Percentiles rank a stretch among this genome's conserved stretches.
These are phyloP conservation scores for Eutrema yunnanense DNA, from an alignment of 345 rosid species.

Conservation along the genomic window DNA sequence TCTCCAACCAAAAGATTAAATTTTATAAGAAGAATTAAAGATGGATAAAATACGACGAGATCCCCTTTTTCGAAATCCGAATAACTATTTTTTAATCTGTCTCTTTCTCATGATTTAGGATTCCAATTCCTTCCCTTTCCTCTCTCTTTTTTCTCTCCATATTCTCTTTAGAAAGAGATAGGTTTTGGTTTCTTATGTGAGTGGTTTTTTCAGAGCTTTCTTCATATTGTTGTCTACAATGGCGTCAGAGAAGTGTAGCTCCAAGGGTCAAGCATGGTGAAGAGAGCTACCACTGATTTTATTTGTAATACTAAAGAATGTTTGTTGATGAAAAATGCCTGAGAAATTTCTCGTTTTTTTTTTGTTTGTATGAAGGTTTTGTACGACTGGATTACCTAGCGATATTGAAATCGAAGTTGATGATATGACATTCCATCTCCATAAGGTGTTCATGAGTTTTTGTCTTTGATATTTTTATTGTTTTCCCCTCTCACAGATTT, in stretches of 20 bases:
- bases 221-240: too few relatives aligned
- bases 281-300: not conserved
- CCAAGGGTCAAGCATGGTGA: constrained; percentile 96
- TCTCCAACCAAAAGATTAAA: constrained; percentile 24
- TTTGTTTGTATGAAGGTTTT: constrained; percentile 52
- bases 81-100: constrained; percentile 28
- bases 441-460: constrained; percentile 48
- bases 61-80: constrained; percentile 43
- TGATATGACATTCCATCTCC: constrained; percentile 92
- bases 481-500: too few relatives aligned
- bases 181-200: constrained; percentile 6
- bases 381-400: constrained; percentile 85
- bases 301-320: not conserved
- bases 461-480: not conserved
- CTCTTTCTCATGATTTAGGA: constrained; percentile 39
- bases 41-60: constrained; percentile 23
- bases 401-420: constrained; percentile 81
- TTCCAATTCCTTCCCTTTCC: constrained; percentile 30
- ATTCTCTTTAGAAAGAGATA: constrained; percentile 14
- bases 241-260: constrained; percentile 63
- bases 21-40: not conserved
- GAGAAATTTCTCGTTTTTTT: not conserved
- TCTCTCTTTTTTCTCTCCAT: constrained; percentile 5
- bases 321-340: not conserved
- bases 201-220: constrained; percentile 4